Conservation (phyloP, 495 filamentous ascomycete genomes). For the Endocarpon pusillum region DNA sequence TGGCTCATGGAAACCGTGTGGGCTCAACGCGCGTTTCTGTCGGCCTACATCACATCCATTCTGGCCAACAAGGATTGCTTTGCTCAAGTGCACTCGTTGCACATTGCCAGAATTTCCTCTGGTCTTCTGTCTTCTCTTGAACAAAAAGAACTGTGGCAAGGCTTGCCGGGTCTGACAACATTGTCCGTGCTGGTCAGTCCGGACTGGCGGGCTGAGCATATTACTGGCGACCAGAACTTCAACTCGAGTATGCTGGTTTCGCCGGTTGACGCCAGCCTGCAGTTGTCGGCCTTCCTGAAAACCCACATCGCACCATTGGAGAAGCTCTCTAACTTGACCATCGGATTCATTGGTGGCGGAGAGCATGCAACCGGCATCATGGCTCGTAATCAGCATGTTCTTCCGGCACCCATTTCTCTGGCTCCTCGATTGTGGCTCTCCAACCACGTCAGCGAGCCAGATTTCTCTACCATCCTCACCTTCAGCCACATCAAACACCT, state of each 20-base stretch:
- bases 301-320: conserved; percentile 18
- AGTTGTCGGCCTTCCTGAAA: conserved; percentile 26
- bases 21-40: conserved; percentile 39
- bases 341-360: conserved; percentile 40
- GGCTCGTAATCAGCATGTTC: conserved; percentile 31
- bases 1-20: conserved; percentile 40
- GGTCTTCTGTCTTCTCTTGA: conserved; percentile 25
- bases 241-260: conserved; percentile 19
- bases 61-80: conserved; percentile 30
- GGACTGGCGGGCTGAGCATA: conserved; percentile 30
- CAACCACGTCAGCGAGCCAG: background rate
- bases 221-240: conserved; percentile 19
- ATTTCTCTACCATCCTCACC: conserved; percentile 25
- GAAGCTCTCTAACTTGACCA: conserved; percentile 29
- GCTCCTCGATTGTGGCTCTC: conserved; percentile 1
- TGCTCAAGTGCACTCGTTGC: conserved; percentile 17
- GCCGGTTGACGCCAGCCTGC: conserved; percentile 24
- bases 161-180: conserved; percentile 23
- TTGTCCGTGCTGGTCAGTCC: conserved; percentile 33
- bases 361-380: conserved; percentile 34
- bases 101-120: conserved; percentile 33
- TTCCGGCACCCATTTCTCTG: conserved; percentile 32
- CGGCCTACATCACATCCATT: conserved; percentile 34
- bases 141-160: conserved; percentile 32
- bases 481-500: conserved; percentile 33